Percentiles rank a stretch among this genome's conserved stretches.
These are phyloP conservation scores for Hirschfeldia incana DNA, from an alignment of 345 rosid species.

Conservation along the genomic window DNA sequence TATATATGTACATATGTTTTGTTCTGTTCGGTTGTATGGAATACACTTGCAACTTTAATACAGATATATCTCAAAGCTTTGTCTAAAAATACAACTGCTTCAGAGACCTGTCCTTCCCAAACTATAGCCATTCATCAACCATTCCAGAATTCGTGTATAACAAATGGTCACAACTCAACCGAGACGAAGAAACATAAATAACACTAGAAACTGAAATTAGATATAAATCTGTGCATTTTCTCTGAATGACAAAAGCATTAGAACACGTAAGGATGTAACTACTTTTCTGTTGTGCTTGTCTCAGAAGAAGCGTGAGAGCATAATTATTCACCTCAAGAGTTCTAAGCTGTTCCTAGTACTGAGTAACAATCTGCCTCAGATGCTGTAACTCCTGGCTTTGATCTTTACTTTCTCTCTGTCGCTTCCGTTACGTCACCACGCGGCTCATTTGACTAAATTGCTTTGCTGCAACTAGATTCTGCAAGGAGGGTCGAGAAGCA, in stretches of 20 bases:
- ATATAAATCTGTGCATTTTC: neutral
- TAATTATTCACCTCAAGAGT: too few species aligned
- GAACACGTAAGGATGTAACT: slow-evolving; percentile 44
- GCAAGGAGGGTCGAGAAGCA: too few species aligned
- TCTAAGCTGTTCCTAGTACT: slow-evolving; percentile 82
- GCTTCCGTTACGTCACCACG: slow-evolving; percentile 69
- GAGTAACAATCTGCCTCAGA: slow-evolving; percentile 67
- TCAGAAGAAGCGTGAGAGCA: too few species aligned
- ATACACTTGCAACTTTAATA: neutral
- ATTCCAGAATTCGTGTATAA: slow-evolving; percentile 16
- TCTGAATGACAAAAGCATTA: slow-evolving; percentile 27
- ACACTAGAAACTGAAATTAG: slow-evolving; percentile 11
- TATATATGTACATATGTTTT: neutral
- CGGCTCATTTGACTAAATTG: slow-evolving; percentile 69
- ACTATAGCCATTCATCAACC: slow-evolving; percentile 2
- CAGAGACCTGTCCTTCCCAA: neutral
- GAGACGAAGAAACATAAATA: slow-evolving; percentile 8
- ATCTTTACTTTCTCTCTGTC: slow-evolving; percentile 64
- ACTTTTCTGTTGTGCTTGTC: too few species aligned
- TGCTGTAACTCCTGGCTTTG: slow-evolving; percentile 68
- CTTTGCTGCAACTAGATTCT: slow-evolving; percentile 44
- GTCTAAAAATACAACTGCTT: neutral
- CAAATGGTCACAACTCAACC: slow-evolving; percentile 4
- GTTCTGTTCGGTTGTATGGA: neutral
- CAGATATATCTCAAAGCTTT: neutral